A percentile compares a stretch with the other conserved stretches of the same genome.
Evolutionary conservation across 768 basidiomycete genomes (phyloP).

Genomic region (Dendrothele bispora): DNA sequence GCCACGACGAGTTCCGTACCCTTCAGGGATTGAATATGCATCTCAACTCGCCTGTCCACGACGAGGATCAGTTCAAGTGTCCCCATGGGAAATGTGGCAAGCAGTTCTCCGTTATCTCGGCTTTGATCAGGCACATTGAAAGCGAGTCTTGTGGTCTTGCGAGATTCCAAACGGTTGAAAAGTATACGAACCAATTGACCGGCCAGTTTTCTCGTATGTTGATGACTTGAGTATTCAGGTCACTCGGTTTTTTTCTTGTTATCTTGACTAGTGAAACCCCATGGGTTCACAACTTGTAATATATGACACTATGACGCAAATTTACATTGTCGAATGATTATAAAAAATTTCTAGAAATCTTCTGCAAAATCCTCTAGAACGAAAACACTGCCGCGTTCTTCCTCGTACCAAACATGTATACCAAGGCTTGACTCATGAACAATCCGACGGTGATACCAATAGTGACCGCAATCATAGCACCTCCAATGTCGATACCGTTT

Average conservation of each 20-base stretch:
- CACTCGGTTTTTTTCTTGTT: no score
- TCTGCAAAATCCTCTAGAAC: no score
- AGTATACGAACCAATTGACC: conserved; percentile 26
- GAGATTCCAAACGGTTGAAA: conserved; percentile 27
- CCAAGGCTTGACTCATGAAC: conserved; percentile 84
- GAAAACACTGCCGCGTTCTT: conserved; percentile 88
- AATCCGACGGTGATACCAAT: conserved; percentile 89
- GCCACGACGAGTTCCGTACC: conserved; percentile 29
- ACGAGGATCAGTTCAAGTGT: conserved; percentile 40
- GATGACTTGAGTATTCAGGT: conserved; percentile 15
- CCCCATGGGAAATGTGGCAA: conserved; percentile 40
- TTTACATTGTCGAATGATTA: no score
- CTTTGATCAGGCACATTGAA: conserved; percentile 45
- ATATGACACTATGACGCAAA: no score
- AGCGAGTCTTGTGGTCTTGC: conserved; percentile 37
- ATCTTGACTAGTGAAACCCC: no score
- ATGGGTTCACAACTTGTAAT: no score
- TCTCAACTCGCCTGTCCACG: conserved; percentile 35
- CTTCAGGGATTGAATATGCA: conserved; percentile 34
- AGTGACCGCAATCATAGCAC: conserved; percentile 87
- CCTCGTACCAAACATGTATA: conserved; percentile 82
- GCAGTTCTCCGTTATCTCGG: conserved; percentile 37
- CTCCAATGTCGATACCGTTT: conserved; percentile 80
- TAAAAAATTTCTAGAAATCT: no score
- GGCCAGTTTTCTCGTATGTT: conserved; percentile 23